phyloP scores from a whole-genome alignment of 495 filamentous ascomycete genomes.

The Hypoxylon fragiforme region DNA sequence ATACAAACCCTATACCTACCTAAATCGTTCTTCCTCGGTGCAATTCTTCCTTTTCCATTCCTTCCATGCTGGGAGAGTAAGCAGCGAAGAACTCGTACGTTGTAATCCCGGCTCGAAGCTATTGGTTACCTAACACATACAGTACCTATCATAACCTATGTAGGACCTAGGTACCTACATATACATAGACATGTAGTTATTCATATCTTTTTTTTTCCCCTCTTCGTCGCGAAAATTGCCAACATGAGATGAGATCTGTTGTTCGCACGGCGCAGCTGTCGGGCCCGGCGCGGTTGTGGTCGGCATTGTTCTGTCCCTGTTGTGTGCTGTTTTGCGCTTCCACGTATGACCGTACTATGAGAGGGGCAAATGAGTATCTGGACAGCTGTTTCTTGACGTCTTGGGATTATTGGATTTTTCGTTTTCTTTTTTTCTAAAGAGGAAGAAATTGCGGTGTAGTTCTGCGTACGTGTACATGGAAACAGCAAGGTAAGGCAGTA shows the following conservation, averaged over 20 bases:
- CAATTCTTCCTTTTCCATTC: slow-evolving; percentile 28
- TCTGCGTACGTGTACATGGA: background rate
- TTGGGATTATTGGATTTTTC: background rate
- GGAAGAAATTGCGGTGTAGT: slow-evolving; percentile 25
- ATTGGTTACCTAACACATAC: no score
- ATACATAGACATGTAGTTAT: background rate
- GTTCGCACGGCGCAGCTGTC: slow-evolving; percentile 20
- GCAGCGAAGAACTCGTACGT: slow-evolving; percentile 25
- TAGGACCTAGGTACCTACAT: slow-evolving; percentile 2
- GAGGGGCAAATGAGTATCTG: background rate
- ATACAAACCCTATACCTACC: no score
- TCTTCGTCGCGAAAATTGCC: no score
- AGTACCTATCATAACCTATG: background rate
- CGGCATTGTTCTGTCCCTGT: slow-evolving; percentile 24
- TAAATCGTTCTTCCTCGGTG: background rate
- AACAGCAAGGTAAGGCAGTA: background rate
- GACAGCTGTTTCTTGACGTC: background rate
- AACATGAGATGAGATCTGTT: slow-evolving; percentile 11
- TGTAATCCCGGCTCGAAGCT: slow-evolving; percentile 24
- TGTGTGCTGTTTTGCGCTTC: slow-evolving; percentile 17
- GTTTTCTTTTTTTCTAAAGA: slow-evolving; percentile 1
- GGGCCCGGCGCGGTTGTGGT: slow-evolving; percentile 26
- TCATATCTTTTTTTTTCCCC: background rate
- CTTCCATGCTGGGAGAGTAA: slow-evolving; percentile 30
- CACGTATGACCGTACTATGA: slow-evolving; percentile 4